Evolutionary conservation across 2,329 filamentous ascomycete genomes (phyloP), one percentile per base, ranked within the genome.

Genomic region (Mollisiaceae sp.): DNA sequence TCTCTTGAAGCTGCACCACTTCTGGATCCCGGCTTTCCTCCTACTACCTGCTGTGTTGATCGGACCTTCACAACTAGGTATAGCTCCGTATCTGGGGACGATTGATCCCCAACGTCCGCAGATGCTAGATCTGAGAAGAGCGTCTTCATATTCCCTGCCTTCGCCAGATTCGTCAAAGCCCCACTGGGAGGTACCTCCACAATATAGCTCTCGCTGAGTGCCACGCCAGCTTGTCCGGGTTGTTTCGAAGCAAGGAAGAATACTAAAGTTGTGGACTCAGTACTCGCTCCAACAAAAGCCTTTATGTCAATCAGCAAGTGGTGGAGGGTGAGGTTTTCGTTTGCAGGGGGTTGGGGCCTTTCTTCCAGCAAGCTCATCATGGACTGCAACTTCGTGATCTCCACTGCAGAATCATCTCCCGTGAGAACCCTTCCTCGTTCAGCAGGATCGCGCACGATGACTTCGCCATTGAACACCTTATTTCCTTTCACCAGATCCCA

Each of bases 401-500:
- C 91, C 35, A 98, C 91, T 4, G 95, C 92, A 0, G 94, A 97
- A 78, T 99, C 95, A 61, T 97, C 91, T 14, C 92, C 93, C 0
- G 94, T 97, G 73, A 99, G 79, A 35, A 98, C 89, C 55, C 94
- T 88, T 9, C 95, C 95, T 36, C 91, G 86, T 75, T 94, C 89
- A 22, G 85, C 85, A 1, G 95, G 93, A 78, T 96, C 95, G 36
- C 95, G 89, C 65, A 99, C 95, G 76, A 99, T 97, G 57, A 99
- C 91, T 76, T 98, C 94, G 59, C 93, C 93, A 67, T 89, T 93
- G 62, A 97, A 90, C 74, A 98, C 86, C 79, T 97, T 98, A 80
- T 99, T 99, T 54, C 94, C 94, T 52, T 86, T 88, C 2, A 98
- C 94, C 59, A 99, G 82, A 74, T 97, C 93, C 95, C 96, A 99